A percentile compares a stretch with the other conserved stretches of the same genome.
Evolutionary conservation across 768 basidiomycete species (phyloP).

Genomic region (Dioszegia crocea): DNA sequence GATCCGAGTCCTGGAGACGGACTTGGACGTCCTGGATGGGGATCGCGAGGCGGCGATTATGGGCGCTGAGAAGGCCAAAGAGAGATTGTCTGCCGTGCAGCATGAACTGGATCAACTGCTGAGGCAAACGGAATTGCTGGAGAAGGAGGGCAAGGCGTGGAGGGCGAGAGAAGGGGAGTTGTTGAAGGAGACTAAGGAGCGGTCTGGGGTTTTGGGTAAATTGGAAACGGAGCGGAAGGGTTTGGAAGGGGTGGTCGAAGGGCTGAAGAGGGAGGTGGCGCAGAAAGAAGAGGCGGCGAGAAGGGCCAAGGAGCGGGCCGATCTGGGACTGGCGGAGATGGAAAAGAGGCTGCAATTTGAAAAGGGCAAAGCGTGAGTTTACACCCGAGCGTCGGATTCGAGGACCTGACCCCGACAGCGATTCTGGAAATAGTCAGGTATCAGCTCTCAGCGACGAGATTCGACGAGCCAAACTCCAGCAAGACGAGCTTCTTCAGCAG

Average conservation of each 20-base stretch:
- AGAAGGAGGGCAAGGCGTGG: constrained; percentile 71
- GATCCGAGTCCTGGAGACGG: constrained; percentile 68
- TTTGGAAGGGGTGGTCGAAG: constrained; percentile 63
- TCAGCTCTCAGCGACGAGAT: constrained; percentile 63
- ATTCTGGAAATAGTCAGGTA: constrained; percentile 55
- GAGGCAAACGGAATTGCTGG: constrained; percentile 76
- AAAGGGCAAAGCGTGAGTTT: constrained; percentile 60
- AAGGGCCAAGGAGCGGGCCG: constrained; percentile 70
- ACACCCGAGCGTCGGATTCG: not conserved
- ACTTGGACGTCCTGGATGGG: constrained; percentile 76
- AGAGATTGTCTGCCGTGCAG: constrained; percentile 19
- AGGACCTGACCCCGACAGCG: constrained; percentile 54
- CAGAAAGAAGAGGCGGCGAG: constrained; percentile 77
- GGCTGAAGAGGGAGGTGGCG: constrained; percentile 63
- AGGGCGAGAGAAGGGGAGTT: constrained; percentile 63
- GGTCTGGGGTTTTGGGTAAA: constrained; percentile 60
- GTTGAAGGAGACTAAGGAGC: constrained; percentile 57
- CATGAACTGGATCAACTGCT: constrained; percentile 52
- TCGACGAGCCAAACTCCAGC: constrained; percentile 69
- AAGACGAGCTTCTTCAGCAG: constrained; percentile 71
- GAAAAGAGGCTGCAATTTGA: constrained; percentile 69
- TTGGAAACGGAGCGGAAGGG: constrained; percentile 62
- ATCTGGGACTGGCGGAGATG: constrained; percentile 61
- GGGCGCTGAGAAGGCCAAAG: constrained; percentile 46
- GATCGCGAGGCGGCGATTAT: constrained; percentile 76